Conservation (phyloP, 768 basidiomycete genomes). For the Scleroderma citrinum region DNA sequence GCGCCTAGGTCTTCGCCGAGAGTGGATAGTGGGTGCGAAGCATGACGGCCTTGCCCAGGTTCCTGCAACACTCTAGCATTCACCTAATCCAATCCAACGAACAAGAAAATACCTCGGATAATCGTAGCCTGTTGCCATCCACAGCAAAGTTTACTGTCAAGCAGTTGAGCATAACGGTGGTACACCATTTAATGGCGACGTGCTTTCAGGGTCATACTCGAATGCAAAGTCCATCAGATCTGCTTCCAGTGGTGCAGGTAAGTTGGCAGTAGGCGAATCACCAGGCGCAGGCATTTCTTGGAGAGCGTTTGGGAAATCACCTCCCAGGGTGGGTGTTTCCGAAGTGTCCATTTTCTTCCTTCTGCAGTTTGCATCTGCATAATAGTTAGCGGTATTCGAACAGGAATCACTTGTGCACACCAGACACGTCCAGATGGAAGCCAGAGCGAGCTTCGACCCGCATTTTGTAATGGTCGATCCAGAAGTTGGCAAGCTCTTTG, state of each 20-base stretch:
- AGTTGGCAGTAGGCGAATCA: slow-evolving; percentile 13
- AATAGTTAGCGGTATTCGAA: slow-evolving; percentile 3
- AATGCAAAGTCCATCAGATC: slow-evolving; percentile 19
- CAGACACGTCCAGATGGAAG: slow-evolving; percentile 5
- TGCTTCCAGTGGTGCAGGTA: slow-evolving; percentile 4
- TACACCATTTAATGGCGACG: slow-evolving; percentile 1
- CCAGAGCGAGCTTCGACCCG: slow-evolving; percentile 59
- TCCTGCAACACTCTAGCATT: slow-evolving; percentile 43
- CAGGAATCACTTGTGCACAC: not conserved
- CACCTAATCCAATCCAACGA: not conserved
- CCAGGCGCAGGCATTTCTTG: slow-evolving; percentile 2
- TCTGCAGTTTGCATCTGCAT: slow-evolving; percentile 44
- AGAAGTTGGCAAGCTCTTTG: slow-evolving; percentile 63
- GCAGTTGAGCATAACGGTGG: not conserved
- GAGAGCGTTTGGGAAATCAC: not conserved
- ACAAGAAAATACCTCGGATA: slow-evolving; percentile 48
- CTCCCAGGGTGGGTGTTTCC: not conserved
- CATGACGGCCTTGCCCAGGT: slow-evolving; percentile 79
- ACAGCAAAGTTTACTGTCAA: slow-evolving; percentile 1
- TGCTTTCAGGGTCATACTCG: slow-evolving; percentile 20
- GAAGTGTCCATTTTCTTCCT: slow-evolving; percentile 24
- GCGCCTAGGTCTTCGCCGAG: slow-evolving; percentile 46
- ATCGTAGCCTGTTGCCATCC: slow-evolving; percentile 30
- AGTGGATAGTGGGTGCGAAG: slow-evolving; percentile 50
- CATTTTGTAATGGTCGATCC: slow-evolving; percentile 65